Evolutionary conservation across 2,329 filamentous ascomycete genomes (phyloP), one percentile per base, ranked within the genome.

Genomic region (Domatiomyces catenatus): DNA sequence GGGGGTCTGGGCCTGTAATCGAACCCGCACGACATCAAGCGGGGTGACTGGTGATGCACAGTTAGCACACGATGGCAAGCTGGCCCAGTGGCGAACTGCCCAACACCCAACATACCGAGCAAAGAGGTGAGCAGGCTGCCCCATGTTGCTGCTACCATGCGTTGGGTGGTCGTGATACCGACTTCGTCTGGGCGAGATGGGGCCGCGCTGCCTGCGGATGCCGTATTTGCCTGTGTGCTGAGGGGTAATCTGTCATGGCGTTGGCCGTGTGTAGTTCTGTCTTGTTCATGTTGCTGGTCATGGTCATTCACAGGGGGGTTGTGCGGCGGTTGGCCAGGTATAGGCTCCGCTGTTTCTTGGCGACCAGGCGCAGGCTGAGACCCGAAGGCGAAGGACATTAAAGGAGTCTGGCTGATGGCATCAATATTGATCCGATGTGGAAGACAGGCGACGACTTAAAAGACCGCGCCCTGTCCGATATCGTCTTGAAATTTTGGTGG

Each of bases 1-100:
- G 49, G 69, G 62, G 44, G 73, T 72, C 70, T 96, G 90, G 1
- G 92, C 90, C 68, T 98, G 92, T 49, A 94, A 75, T 55, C 92
- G 87, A 46, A 98, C 87, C 55, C 92, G 86, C 54, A 98, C 92
- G 55, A 98, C 92, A 64, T 98, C 92, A 48, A 98, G 81, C 46
- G 92, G 92, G 4, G 92, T 98, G 28, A 94, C 90, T 93, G 58
- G 24, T 47, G 10, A 15, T 39, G 10, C 15, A 45, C 10, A 28
- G 20, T 39, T 5, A 39, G 32, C 32, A 39, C 12, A 39, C 32
- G 12, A 15, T 15, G 20, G 10, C 54, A 24, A 18, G 53, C 51
- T 44, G 42, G 53, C 60, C 48, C 54, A 57, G 42, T 28, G 18
- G 17, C 48, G 18, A 17, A 45, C 42, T 43, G 2, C 17, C 48